Conservation (phyloP, 306 rosid species). For the Cicer arietinum region DNA sequence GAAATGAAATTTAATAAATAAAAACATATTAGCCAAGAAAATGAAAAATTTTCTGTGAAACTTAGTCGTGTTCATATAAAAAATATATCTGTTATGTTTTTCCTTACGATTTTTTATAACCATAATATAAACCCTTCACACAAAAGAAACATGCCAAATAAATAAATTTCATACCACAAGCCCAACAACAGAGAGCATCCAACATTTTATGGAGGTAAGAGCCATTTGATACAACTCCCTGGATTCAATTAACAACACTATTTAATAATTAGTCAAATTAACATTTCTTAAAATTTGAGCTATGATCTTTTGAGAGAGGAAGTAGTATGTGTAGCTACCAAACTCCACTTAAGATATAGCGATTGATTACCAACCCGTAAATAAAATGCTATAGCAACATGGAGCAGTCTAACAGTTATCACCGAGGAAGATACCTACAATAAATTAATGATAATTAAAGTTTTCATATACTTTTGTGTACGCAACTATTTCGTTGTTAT, state of each 20-base stretch:
- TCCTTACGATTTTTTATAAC: too few relatives aligned
- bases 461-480: not conserved
- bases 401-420: constrained; percentile 65
- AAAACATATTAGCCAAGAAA: too few relatives aligned
- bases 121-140: not conserved
- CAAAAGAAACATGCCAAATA: not conserved
- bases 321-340: too few relatives aligned
- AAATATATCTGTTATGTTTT: too few relatives aligned
- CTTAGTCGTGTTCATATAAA: too few relatives aligned
- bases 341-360: too few relatives aligned
- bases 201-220: constrained; percentile 43
- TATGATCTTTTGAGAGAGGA: too few relatives aligned
- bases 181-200: constrained; percentile 53
- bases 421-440: constrained; percentile 58
- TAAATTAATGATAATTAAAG: not conserved
- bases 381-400: constrained; percentile 62
- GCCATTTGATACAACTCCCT: constrained; percentile 50
- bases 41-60: too few relatives aligned
- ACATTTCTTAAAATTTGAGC: too few relatives aligned
- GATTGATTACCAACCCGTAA: constrained; percentile 51
- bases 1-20: too few relatives aligned
- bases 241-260: constrained; percentile 10
- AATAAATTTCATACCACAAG: constrained; percentile 59
- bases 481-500: too few relatives aligned
- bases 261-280: not conserved